Base-by-base conservation (phyloP, 108 stramenopile genomes). In the Fragilaria radians region DNA sequence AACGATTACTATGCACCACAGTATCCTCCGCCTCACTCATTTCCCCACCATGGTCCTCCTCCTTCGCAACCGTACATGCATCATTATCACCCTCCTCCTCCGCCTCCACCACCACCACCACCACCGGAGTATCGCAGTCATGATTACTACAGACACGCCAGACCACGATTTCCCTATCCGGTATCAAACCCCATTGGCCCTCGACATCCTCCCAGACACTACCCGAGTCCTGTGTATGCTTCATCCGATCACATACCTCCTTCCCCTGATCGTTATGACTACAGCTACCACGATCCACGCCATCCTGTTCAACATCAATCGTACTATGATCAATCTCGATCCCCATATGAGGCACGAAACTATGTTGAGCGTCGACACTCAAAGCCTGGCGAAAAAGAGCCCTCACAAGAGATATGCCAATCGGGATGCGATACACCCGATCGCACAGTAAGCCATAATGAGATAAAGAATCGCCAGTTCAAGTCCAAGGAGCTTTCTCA, bases 41-140 rank as follows among this genome's bases (percentile, higher is more conserved):
- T 19, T 50, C 5, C 36, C 14, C 36, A 22, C 5, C 49, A 19
- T 50, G 52, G 52, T 27, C 52, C 52, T 52, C 52, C 52, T 7
- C 52, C 3, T 27, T 24, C 52, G 52, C 11, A 25, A 1, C 52
- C 14, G 21, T 50, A 50, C 52, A 2, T 14, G 14, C 52, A 23
- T 52, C 52, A 52, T 27, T 26, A 52, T 23, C 3, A 24, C 36
- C 36, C 36, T 7, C 36, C 11, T 42, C 36, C 7, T 14, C 36
- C 11, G 36, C 36, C 36, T 42, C 36, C 11, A 11, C 36, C 36
- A 42, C 14, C 7, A 11, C 36, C 36, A 42, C 36, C 36, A 42
- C 14, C 36, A 7, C n/a, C n/a, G n/a, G n/a, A n/a, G n/a, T n/a
- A n/a, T n/a, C n/a, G n/a, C n/a, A n/a, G n/a, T n/a, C n/a, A n/a